phyloP scores from a whole-genome alignment of 495 filamentous ascomycete species.

The Penicillium arizonense region DNA sequence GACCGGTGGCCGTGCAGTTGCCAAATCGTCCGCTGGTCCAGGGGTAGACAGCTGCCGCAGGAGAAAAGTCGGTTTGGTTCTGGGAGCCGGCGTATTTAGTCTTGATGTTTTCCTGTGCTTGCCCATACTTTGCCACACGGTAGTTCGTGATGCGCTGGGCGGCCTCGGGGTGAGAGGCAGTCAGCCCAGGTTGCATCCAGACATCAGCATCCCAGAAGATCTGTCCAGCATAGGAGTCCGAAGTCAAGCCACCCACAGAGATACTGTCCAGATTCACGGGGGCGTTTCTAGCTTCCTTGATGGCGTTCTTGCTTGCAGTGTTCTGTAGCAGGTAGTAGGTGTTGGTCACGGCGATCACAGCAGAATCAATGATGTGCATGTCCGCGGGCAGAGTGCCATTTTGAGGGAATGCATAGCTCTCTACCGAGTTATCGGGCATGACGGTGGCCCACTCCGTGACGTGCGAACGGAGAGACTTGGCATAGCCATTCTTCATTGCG shows the following conservation, averaged over 20 bases:
- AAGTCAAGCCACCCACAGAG: slow-evolving; percentile 58
- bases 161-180: slow-evolving; percentile 55
- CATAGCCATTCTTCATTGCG: slow-evolving; percentile 45
- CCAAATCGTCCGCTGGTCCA: slow-evolving; percentile 61
- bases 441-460: slow-evolving; percentile 54
- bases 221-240: slow-evolving; percentile 60
- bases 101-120: slow-evolving; percentile 51
- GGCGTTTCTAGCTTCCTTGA: slow-evolving; percentile 31
- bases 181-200: slow-evolving; percentile 67
- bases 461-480: slow-evolving; percentile 46
- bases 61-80: slow-evolving; percentile 51
- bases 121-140: slow-evolving; percentile 48
- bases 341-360: slow-evolving; percentile 64
- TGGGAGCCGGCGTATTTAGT: slow-evolving; percentile 46
- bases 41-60: slow-evolving; percentile 55
- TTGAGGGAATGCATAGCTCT: slow-evolving; percentile 54
- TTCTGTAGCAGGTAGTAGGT: slow-evolving; percentile 72
- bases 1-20: slow-evolving; percentile 37
- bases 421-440: slow-evolving; percentile 56
- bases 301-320: slow-evolving; percentile 53
- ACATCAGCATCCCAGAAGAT: slow-evolving; percentile 67
- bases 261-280: slow-evolving; percentile 58
- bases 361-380: slow-evolving; percentile 54
- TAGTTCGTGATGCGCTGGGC: slow-evolving; percentile 59
- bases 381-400: slow-evolving; percentile 63